Base-by-base conservation (phyloP, 352 stramenopile species). In the Phytophthora podocarpi region DNA sequence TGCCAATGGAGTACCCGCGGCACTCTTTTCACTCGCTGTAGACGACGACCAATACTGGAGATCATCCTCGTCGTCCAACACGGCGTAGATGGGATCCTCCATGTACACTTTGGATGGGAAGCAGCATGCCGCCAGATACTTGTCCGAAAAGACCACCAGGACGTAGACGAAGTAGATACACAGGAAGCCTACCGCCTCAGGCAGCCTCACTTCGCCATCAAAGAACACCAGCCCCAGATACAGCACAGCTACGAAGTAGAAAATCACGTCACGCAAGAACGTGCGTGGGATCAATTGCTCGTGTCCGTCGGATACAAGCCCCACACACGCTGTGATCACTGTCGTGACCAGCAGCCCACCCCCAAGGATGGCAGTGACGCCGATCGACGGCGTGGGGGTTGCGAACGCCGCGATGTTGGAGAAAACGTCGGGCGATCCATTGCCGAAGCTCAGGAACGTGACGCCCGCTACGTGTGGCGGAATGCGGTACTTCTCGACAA, bases 361-460 rank as follows among this genome's bases (percentile, higher is more conserved):
- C 15, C 85, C 82, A 13, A 93, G 70, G 49, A 93, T 89, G 31
- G 83, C 70, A 0, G 80, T 78, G 12, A 94, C 73, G 15, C 78
- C 85, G 13, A 91, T 91, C 9, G 76, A 81, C n/a, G 85, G 82
- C 13, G 70, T 89, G 4, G 75, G 59, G 2, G 76, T 77, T 10
- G 80, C 67, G 27, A 93, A 90, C 2, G 82, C 84, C 1, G 82
- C 82, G 18, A 93, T 91, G 27, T 93, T 93, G 35, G 84, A 88
- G 45, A 93, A 91, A 0, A 93, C 80, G 37, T 93, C 82, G 5
- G 84, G 82, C 15, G 82, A 91, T 10, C 82, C 84, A 53, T 93
- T 93, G 18, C 82, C 80, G 30, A 91, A 93, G 66, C 82, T 93
- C 32, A 93, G 66, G 65, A 93, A 91, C 24, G 84, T 93, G 16